A percentile compares a stretch with the other conserved stretches of the same genome.
Evolutionary conservation across 2,329 filamentous ascomycete genomes (phyloP).

Genomic region (Chalaropsis thielavioides): DNA sequence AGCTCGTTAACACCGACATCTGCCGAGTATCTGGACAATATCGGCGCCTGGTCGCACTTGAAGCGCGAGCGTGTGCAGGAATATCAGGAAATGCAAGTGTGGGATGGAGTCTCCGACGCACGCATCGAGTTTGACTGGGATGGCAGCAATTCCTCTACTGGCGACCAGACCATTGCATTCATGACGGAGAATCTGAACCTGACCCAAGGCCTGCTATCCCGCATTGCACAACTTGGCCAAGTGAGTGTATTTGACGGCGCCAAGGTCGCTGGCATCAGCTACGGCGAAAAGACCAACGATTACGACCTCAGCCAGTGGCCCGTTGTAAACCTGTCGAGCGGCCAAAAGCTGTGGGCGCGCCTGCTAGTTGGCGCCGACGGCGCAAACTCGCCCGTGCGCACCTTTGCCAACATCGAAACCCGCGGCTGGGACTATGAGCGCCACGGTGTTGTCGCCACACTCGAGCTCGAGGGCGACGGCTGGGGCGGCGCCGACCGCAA

Average conservation of each 20-base stretch:
- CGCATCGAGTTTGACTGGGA: conserved; percentile 77
- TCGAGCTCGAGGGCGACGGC: conserved; percentile 52
- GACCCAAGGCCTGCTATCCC: conserved; percentile 58
- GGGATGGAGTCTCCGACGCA: conserved; percentile 83
- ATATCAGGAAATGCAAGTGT: conserved; percentile 95
- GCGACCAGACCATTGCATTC: conserved; percentile 58
- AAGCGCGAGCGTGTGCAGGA: conserved; percentile 60
- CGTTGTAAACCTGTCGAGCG: conserved; percentile 56
- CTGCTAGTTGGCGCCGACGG: conserved; percentile 88
- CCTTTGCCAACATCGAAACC: conserved; percentile 73
- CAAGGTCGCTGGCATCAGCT: conserved; percentile 62
- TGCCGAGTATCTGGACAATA: conserved; percentile 63
- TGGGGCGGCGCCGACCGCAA: conserved; percentile 43
- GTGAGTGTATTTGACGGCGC: conserved; percentile 62
- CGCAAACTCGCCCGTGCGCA: conserved; percentile 81
- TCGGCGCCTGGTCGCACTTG: conserved; percentile 75
- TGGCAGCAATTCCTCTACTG: conserved; percentile 11
- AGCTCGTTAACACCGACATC: conserved; percentile 87
- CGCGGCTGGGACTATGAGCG: conserved; percentile 88
- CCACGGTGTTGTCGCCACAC: conserved; percentile 80
- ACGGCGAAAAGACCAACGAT: conserved; percentile 54
- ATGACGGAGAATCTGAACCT: conserved; percentile 95
- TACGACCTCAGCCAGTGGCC: conserved; percentile 80
- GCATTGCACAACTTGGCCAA: conserved; percentile 53
- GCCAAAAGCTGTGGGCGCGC: conserved; percentile 57